Evolutionary conservation across 2,329 filamentous ascomycete species (phyloP).

Genomic region (Apiospora koreana): DNA sequence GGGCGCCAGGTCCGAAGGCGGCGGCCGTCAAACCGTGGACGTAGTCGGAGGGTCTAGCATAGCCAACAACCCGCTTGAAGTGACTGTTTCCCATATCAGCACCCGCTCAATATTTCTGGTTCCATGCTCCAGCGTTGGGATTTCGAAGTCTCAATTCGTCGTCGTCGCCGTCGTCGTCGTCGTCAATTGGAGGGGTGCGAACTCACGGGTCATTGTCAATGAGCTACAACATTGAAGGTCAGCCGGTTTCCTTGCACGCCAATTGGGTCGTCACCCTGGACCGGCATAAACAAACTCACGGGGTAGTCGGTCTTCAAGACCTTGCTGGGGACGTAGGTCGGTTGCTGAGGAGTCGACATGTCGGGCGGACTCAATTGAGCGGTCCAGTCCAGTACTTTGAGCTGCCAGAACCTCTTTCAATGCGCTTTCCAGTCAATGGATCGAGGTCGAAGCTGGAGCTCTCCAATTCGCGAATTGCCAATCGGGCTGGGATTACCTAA

Average conservation of each 20-base stretch:
- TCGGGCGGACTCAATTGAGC: conserved; percentile 23
- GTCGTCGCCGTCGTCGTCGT: neutral
- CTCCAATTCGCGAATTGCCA: conserved; percentile 25
- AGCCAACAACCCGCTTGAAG: conserved; percentile 84
- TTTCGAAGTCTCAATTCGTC: neutral
- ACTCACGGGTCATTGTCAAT: conserved; percentile 98
- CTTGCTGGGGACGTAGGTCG: conserved; percentile 72
- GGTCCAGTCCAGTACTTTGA: conserved; percentile 16
- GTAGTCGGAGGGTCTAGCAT: conserved; percentile 86
- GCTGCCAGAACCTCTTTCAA: conserved; percentile 12
- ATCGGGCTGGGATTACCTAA: conserved; percentile 28
- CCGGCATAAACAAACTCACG: conserved; percentile 60
- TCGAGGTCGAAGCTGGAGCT: conserved; percentile 26
- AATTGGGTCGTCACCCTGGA: conserved; percentile 21
- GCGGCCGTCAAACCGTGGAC: conserved; percentile 67
- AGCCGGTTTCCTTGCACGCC: neutral
- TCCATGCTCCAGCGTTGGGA: neutral
- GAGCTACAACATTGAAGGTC: conserved; percentile 59
- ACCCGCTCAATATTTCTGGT: neutral
- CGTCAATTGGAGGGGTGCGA: conserved; percentile 15
- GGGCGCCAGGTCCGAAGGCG: conserved; percentile 70
- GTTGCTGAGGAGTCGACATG: conserved; percentile 42
- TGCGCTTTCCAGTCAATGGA: conserved; percentile 10
- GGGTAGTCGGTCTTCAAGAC: conserved; percentile 81
- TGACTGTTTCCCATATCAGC: conserved; percentile 58